Conservation (phyloP, 148 eudicot species). For the Rhododendron kiyosumense region DNA sequence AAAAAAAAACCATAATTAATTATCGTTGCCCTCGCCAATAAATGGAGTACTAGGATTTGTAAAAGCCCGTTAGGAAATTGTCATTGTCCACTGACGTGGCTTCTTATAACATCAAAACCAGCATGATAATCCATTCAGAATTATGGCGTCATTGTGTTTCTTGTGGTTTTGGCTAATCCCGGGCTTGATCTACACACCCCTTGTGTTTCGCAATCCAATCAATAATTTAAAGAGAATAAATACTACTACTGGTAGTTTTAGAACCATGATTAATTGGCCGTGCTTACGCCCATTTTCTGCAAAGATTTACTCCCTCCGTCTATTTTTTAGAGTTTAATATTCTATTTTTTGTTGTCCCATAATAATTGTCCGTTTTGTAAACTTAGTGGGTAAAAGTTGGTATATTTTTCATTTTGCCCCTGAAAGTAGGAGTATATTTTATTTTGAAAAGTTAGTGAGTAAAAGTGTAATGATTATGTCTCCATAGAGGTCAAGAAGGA, state of each 20-base stretch:
- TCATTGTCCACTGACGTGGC: background rate
- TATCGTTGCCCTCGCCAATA: background rate
- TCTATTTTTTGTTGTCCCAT: no score
- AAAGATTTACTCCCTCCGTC: no score
- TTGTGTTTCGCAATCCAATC: background rate
- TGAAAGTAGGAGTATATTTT: no score
- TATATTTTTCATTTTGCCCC: no score
- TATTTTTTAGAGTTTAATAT: no score
- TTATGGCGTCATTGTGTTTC: background rate
- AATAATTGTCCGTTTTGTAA: no score
- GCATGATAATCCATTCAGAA: background rate
- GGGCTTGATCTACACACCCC: background rate
- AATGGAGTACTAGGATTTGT: background rate
- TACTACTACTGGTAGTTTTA: background rate
- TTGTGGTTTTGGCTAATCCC: background rate
- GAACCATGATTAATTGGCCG: background rate
- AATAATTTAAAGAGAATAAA: background rate
- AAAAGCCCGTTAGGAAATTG: background rate
- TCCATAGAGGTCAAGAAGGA: no score
- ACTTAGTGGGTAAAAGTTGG: no score
- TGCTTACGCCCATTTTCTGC: no score
- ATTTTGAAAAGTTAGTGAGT: no score
- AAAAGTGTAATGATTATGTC: no score
- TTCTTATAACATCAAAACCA: background rate
- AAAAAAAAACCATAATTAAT: no score